These are phyloP conservation scores for Diplodia scrobiculata DNA, from an alignment of 2,329 filamentous ascomycete species.

Conservation along the genomic window DNA sequence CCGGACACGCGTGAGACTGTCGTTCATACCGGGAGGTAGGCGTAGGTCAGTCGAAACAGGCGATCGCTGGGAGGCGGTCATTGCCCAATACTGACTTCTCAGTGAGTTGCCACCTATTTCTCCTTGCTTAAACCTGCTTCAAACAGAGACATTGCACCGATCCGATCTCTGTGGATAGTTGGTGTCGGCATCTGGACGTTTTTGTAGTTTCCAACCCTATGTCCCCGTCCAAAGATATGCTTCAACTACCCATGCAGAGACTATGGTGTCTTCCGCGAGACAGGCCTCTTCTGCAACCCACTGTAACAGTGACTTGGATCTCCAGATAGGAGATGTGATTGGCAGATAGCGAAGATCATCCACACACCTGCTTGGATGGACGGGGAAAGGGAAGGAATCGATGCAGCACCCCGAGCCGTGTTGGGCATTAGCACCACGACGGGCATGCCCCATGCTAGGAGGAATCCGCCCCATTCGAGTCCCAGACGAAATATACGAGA, in stretches of 20 bases:
- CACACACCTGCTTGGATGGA: slow-evolving; percentile 8
- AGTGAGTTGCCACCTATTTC: background rate
- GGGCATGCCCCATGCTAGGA: slow-evolving; percentile 5
- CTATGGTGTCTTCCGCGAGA: background rate
- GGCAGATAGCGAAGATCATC: slow-evolving; percentile 12
- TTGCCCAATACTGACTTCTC: background rate
- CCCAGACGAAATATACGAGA: slow-evolving; percentile 19
- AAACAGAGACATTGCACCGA: background rate
- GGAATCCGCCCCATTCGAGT: background rate
- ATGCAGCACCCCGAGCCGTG: background rate
- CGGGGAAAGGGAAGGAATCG: slow-evolving; percentile 7
- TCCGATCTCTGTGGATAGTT: background rate
- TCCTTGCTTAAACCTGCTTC: background rate
- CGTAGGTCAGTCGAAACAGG: background rate
- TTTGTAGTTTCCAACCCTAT: background rate
- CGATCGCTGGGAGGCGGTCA: background rate
- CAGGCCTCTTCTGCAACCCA: background rate
- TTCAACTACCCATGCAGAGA: background rate
- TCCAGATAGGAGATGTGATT: slow-evolving; percentile 14
- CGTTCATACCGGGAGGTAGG: background rate
- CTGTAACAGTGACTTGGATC: background rate
- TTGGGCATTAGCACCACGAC: slow-evolving; percentile 10
- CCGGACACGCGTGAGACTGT: background rate
- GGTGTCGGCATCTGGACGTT: background rate
- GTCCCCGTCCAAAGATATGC: background rate